These are phyloP conservation scores for Mikania micrantha DNA, from an alignment of 129 eudicot species.

Conservation along the genomic window DNA sequence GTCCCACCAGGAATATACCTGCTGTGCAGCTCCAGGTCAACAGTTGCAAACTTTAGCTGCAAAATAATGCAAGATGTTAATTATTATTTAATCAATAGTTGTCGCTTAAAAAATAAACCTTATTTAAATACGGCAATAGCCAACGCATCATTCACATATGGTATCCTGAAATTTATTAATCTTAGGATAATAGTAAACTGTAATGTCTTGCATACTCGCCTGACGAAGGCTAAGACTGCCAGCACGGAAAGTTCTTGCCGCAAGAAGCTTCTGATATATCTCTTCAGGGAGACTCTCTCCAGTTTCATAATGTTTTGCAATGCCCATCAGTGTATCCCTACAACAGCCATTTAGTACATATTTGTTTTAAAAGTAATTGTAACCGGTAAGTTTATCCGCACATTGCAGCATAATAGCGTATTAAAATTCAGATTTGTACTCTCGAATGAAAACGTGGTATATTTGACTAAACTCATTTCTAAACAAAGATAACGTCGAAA, in stretches of 20 bases:
- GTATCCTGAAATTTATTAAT: background rate
- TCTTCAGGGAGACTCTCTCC: slow-evolving; percentile 85
- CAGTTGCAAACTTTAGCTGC: slow-evolving; percentile 65
- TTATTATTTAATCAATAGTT: background rate
- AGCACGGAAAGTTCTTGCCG: slow-evolving; percentile 91
- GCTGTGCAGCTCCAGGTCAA: slow-evolving; percentile 86
- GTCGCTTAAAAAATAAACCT: background rate
- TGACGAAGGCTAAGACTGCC: slow-evolving; percentile 89
- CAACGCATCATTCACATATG: background rate
- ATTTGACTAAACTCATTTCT: no score
- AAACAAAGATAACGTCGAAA: no score
- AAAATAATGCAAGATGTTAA: background rate
- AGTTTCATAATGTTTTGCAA: slow-evolving; percentile 92
- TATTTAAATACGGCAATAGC: slow-evolving; percentile 1
- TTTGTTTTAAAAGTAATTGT: background rate
- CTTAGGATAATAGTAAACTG: background rate
- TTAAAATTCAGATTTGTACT: no score
- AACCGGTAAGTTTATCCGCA: no score
- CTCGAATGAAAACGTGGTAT: no score
- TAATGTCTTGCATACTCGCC: slow-evolving; percentile 37
- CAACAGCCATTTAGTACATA: background rate
- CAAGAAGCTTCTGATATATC: slow-evolving; percentile 82
- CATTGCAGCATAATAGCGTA: no score
- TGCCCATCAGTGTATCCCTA: slow-evolving; percentile 94
- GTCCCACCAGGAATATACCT: slow-evolving; percentile 71